Evolutionary conservation across 2,329 filamentous ascomycete species (phyloP), one percentile per base, ranked within the genome.

Genomic region (Zymoseptoria tritici): DNA sequence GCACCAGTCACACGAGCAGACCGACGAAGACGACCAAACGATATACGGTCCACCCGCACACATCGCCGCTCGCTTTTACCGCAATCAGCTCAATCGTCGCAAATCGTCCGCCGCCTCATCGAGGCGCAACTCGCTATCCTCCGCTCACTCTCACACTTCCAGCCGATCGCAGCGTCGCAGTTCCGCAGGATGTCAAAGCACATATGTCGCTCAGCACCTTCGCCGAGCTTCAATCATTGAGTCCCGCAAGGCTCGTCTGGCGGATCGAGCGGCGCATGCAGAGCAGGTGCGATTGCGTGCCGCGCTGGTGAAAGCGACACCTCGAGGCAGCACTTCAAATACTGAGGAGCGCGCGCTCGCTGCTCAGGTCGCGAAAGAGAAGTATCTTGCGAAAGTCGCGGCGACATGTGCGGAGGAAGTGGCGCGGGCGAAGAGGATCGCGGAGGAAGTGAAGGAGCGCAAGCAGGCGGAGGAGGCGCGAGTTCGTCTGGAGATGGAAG

Each of bases 391-490:
- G 8, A 89, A 92, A 72, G 91, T 93, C 51, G 88, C 90, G 3
- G 88, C 89, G 54, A 82, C 85, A 61, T 93, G 90, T 70, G 90
- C 90, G 20, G 89, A 91, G 73, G 90, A 94, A 72, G 90, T 94
- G 16, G 86, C 88, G 71, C 83, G 89, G 64, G 89, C 89, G 56
- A 93, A 93, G 78, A 87, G 88, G 55, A 81, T 92, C n/a, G 89
- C 89, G 13, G 89, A 91, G 72, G 86, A 83, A 60, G 91, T 89
- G 78, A 91, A 90, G 74, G 87, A 90, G 76, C 87, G 88, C 72
- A 85, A 90, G 64, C 87, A 91, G 70, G 85, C 86, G 59, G 88
- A 92, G 64, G 82, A 89, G 59, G 81, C 81, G 66, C 85, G 85
- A 68, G 80, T 89, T 71, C 84, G 85, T 63, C 75, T 83, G 55